Evolutionary conservation across 2,329 filamentous ascomycete genomes (phyloP).

Genomic region (Sarocladium oryzae): DNA sequence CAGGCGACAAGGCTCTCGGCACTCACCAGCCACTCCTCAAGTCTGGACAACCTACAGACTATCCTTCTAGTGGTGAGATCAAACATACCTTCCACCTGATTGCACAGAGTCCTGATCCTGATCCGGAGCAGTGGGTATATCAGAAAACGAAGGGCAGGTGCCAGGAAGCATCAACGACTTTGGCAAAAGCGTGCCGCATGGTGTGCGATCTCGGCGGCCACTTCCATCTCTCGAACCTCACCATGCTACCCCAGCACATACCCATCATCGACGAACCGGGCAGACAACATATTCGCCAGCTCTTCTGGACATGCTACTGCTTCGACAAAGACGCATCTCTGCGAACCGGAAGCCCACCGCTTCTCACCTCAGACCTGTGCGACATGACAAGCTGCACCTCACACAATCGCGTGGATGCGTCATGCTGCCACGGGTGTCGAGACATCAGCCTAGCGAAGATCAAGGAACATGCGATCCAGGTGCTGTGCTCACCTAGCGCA

Average conservation of each 20-base stretch:
- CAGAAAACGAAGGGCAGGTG: conserved; percentile 9
- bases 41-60: conserved; percentile 12
- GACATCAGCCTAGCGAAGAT: conserved; percentile 11
- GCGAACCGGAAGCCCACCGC: conserved; percentile 10
- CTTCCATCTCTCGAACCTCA: neutral
- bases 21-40: neutral
- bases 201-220: conserved; percentile 11
- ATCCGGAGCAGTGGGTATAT: neutral
- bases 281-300: conserved; percentile 7
- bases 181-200: conserved; percentile 13
- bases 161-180: neutral
- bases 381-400: neutral
- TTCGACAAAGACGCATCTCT: conserved; percentile 12
- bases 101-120: neutral
- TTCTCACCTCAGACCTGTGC: conserved; percentile 11
- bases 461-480: conserved; percentile 17
- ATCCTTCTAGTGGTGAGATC: conserved; percentile 13
- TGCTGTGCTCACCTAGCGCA: conserved; percentile 16
- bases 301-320: conserved; percentile 12
- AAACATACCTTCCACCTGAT: neutral
- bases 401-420: neutral
- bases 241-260: conserved; percentile 5
- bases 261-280: conserved; percentile 2
- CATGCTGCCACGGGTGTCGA: conserved; percentile 3
- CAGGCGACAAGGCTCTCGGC: conserved; percentile 4